A percentile compares a stretch with the other conserved stretches of the same genome.
phyloP scores from a whole-genome alignment of 2,329 filamentous ascomycete species.

The Trichoderma oligosporum region DNA sequence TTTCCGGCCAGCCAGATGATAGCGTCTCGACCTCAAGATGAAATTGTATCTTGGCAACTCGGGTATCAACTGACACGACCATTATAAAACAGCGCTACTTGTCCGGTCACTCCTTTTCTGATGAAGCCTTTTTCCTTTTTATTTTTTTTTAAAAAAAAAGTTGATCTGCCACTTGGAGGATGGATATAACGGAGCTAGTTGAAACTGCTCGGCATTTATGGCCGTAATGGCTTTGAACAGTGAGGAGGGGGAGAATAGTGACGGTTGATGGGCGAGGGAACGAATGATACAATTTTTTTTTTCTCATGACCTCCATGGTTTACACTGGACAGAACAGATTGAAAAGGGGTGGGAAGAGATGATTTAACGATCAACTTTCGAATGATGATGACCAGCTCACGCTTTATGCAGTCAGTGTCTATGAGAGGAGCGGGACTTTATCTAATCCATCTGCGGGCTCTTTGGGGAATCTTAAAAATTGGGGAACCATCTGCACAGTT shows the following conservation, averaged over 20 bases:
- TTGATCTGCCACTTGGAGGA: background rate
- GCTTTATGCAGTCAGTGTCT: slow-evolving; percentile 7
- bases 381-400: slow-evolving; percentile 16
- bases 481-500: slow-evolving; percentile 27
- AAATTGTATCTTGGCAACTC: background rate
- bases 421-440: background rate
- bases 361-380: slow-evolving; percentile 19
- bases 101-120: background rate
- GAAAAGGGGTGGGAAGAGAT: slow-evolving; percentile 20
- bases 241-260: background rate
- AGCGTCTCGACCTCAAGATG: background rate
- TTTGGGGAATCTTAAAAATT: slow-evolving; percentile 19
- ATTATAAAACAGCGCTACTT: background rate
- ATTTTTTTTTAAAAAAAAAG: too few species aligned
- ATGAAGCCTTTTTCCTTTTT: background rate
- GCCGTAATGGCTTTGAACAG: background rate
- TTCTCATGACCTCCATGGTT: slow-evolving; percentile 9
- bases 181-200: background rate
- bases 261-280: background rate
- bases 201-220: background rate
- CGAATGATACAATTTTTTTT: slow-evolving; percentile 11
- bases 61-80: background rate
- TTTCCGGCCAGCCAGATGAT: background rate
- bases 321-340: slow-evolving; percentile 12
- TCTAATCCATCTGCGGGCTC: slow-evolving; percentile 16